Evolutionary conservation across 2,329 filamentous ascomycete genomes (phyloP), one percentile per base, ranked within the genome.

Genomic region (Aulographum hederae): DNA sequence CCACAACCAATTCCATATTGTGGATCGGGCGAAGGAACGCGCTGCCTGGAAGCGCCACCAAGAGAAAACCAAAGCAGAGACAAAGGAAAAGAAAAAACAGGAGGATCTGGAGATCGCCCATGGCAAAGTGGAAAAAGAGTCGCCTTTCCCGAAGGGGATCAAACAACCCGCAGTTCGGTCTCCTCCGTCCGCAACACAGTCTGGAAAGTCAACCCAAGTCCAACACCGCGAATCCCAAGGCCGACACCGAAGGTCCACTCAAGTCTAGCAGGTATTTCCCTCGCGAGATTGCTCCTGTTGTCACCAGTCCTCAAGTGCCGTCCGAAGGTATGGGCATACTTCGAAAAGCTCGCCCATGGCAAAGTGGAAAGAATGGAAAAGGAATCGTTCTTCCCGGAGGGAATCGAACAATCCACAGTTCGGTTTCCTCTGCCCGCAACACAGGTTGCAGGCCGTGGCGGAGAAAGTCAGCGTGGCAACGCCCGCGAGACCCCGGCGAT

Each of bases 141-240:
- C n/a, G n/a, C n/a, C n/a, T n/a, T n/a, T 81, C 79, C 16, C 86
- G 93, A 56, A 73, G 81, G 41, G 86, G 98, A 58, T 69, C 78
- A 13, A 70, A 78, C 46, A 95, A 94, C 54, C 84, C 75, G 42
- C 86, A 98, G 51, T 98, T 95, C 52, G 84, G 93, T 54, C 98
- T 98, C 48, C 64, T 98, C 32, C 75, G 86, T 33, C 82, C 85
- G 12, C 91, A 93, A 46, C 89, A 98, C 60, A 93, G 81, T 46
- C 75, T 94, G 39, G 84, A 95, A n/a, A n/a, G n/a, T n/a, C n/a
- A n/a, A n/a, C n/a, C n/a, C n/a, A n/a, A n/a, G n/a, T n/a, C n/a
- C n/a, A n/a, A n/a, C n/a, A n/a, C n/a, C n/a, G n/a, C n/a, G n/a
- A n/a, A n/a, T n/a, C n/a, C n/a, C n/a, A n/a, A n/a, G n/a, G n/a